phyloP scores from a whole-genome alignment of 2,329 filamentous ascomycete species.

The Amauroascus niger region DNA sequence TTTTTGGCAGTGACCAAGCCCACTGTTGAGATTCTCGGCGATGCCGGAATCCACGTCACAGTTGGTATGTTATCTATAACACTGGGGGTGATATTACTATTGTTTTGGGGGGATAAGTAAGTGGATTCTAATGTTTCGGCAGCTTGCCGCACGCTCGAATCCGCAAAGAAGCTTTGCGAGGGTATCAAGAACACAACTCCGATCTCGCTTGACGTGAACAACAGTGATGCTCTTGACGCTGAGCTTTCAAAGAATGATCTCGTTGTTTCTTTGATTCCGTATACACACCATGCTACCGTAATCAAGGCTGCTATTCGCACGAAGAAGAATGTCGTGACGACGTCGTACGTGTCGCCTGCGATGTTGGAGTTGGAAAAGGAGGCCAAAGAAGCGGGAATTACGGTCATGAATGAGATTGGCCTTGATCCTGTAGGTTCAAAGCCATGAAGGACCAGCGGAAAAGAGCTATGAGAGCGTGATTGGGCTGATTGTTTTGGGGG shows the following conservation, averaged over 20 bases:
- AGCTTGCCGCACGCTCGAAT: conserved; percentile 75
- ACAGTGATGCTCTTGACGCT: conserved; percentile 66
- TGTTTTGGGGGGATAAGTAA: no score
- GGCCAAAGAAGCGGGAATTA: conserved; percentile 83
- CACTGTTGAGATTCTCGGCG: conserved; percentile 53
- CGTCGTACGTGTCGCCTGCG: conserved; percentile 81
- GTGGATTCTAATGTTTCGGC: no score
- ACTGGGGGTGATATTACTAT: no score
- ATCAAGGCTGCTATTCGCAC: conserved; percentile 87
- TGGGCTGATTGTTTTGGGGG: conserved; percentile 3
- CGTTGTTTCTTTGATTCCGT: conserved; percentile 76
- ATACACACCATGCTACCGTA: conserved; percentile 77
- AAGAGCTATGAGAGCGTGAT: not conserved
- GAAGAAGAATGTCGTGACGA: conserved; percentile 96
- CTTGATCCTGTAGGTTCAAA: conserved; percentile 36
- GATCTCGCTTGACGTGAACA: conserved; percentile 74
- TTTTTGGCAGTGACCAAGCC: conserved; percentile 46
- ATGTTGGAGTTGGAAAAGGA: conserved; percentile 81
- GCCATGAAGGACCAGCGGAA: not conserved
- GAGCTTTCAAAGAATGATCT: conserved; percentile 72
- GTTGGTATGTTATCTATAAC: conserved; percentile 48
- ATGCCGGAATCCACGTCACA: conserved; percentile 54
- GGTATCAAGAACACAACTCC: conserved; percentile 63
- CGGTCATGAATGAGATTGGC: conserved; percentile 95
- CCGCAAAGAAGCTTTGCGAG: conserved; percentile 62